These are phyloP conservation scores for Stephanocyclus meneghinianus DNA, from an alignment of 352 stramenopile species.

Conservation along the genomic window DNA sequence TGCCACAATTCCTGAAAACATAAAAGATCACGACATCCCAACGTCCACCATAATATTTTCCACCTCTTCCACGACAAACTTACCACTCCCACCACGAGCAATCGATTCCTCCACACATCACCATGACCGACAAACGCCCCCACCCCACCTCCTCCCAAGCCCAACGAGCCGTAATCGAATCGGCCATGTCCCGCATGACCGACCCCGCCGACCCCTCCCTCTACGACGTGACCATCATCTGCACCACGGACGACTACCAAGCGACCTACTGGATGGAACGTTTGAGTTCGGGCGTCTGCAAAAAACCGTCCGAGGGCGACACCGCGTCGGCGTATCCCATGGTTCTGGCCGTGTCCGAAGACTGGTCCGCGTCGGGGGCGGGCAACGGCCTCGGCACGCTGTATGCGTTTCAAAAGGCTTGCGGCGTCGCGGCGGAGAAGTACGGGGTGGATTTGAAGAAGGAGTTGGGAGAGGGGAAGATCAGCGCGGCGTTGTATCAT, in stretches of 20 bases:
- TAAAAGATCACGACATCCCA: no score
- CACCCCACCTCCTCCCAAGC: slow-evolving; percentile 17
- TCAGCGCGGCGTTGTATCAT: slow-evolving; percentile 95
- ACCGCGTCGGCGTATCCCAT: slow-evolving; percentile 84
- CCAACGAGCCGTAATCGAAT: slow-evolving; percentile 43
- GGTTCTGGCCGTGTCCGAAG: slow-evolving; percentile 94
- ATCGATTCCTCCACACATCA: background rate
- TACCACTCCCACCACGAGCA: no score
- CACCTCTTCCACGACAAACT: no score
- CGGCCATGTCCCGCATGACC: slow-evolving; percentile 71
- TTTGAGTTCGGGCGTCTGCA: slow-evolving; percentile 73
- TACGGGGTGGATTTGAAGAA: slow-evolving; percentile 87
- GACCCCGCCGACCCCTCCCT: slow-evolving; percentile 38
- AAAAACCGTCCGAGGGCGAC: slow-evolving; percentile 1
- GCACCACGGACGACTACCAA: slow-evolving; percentile 94
- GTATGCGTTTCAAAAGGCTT: slow-evolving; percentile 95
- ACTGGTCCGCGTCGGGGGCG: slow-evolving; percentile 91
- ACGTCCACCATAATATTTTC: no score
- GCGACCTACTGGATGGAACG: slow-evolving; percentile 95
- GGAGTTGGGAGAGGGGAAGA: slow-evolving; percentile 82
- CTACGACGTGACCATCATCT: slow-evolving; percentile 97
- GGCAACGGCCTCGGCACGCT: slow-evolving; percentile 94
- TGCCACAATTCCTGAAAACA: no score
- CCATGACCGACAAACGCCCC: slow-evolving; percentile 22
- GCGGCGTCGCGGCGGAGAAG: slow-evolving; percentile 85